Base-by-base conservation (phyloP, 1,139 yeast genomes). In the Zygotorulaspora mrakii region DNA sequence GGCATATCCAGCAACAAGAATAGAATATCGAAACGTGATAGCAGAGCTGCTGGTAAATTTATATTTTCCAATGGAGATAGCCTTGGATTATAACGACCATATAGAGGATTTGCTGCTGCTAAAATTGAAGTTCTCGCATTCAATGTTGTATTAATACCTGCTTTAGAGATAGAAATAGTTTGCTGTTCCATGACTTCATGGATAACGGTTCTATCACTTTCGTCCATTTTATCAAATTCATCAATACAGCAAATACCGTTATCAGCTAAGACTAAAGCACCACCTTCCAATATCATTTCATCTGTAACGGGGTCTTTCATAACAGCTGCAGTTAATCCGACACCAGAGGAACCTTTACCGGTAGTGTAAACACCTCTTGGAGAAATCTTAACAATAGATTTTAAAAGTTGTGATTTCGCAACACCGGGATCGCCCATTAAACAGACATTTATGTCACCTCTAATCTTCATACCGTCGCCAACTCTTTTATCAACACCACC, bases 131-230 rank as follows among this genome's bases (percentile, higher is more conserved):
- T 79, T 64, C 99, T 77, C 9, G 99, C 98, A 62, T 94, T 94
- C 52, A 94, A 71, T 1, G 97, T 88, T 5, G 99, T 94, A 50
- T 94, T 86, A 53, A 94, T 91, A 52, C 99, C 99, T 2, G 98
- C 99, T 65, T 94, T 94, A 33, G 97, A 85, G 46, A 94, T 94
- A 21, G 96, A 86, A 48, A 94, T 91, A 2, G 98, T 94, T 66
- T 94, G 98, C 64, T 94, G 99, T 69, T 94, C 99, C 99, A 94
- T 94, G 31, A 94, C 99, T 71, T 91, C 98, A 66, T 91, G 98
- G 59, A 94, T 94, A 3, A 98, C 97, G 0, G 98, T 91, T 62
- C 99, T 76, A 65, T 94, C 98, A 46, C 76, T 68, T 63, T 94
- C 99, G 61, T 89, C 97, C 99, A 94, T 94, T 69, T 91, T 91